Evolutionary conservation across 805 yeast species (phyloP).

Genomic region (Zygoascus tannicola): DNA sequence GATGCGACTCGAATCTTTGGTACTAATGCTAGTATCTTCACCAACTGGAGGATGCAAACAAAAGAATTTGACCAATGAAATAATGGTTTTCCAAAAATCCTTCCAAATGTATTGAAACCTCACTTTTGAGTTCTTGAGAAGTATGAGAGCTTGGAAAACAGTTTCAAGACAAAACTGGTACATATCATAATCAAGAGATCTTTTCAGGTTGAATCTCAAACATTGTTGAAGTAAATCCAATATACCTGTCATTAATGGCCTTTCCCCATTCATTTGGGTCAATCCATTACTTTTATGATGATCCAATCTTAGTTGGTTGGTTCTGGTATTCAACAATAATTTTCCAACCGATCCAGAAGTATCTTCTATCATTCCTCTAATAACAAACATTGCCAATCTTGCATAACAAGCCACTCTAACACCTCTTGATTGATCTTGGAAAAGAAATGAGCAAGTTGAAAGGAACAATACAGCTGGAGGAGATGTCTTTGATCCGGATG

Average conservation of each 20-base stretch:
- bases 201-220: slow-evolving; percentile 27
- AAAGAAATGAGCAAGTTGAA: slow-evolving; percentile 23
- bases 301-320: slow-evolving; percentile 13
- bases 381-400: slow-evolving; percentile 23
- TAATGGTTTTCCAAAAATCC: slow-evolving; percentile 30
- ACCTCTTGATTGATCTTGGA: slow-evolving; percentile 23
- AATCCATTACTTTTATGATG: slow-evolving; percentile 21
- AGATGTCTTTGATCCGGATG: not conserved
- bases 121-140: slow-evolving; percentile 9
- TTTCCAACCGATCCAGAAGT: slow-evolving; percentile 6
- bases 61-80: slow-evolving; percentile 23
- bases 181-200: slow-evolving; percentile 22
- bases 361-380: slow-evolving; percentile 27
- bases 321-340: slow-evolving; percentile 6
- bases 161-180: slow-evolving; percentile 20
- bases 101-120: slow-evolving; percentile 29
- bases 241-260: slow-evolving; percentile 27
- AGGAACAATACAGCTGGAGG: slow-evolving; percentile 25
- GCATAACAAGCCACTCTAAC: slow-evolving; percentile 23
- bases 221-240: slow-evolving; percentile 27
- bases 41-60: slow-evolving; percentile 14
- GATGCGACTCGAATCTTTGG: slow-evolving; percentile 3
- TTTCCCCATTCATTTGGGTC: slow-evolving; percentile 18
- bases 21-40: not conserved
- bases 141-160: slow-evolving; percentile 19